Conservation (phyloP, 768 basidiomycete species). For the Tephrocybe sp. region DNA sequence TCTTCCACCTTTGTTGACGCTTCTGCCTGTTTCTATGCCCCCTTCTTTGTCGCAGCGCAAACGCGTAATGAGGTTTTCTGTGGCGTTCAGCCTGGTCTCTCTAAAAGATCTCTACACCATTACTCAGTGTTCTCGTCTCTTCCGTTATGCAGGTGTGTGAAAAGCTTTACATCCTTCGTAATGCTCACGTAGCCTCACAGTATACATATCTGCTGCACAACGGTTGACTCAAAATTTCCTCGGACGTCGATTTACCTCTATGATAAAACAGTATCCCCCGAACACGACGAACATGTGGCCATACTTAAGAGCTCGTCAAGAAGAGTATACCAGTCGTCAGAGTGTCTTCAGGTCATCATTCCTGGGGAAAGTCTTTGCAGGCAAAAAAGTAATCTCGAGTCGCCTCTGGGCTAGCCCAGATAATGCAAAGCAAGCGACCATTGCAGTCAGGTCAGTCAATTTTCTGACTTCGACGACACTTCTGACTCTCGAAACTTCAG, state of each 20-base stretch:
- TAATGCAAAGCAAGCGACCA: conserved; percentile 50
- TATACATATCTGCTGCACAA: conserved; percentile 59
- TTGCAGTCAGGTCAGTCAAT: conserved; percentile 62
- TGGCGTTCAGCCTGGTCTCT: conserved; percentile 52
- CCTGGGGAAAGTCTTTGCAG: conserved; percentile 39
- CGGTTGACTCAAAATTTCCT: conserved; percentile 46
- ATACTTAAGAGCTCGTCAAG: conserved; percentile 54
- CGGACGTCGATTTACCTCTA: conserved; percentile 45
- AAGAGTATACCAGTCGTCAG: conserved; percentile 40
- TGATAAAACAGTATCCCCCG: conserved; percentile 38
- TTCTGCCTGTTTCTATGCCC: conserved; percentile 52
- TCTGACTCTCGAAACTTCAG: conserved; percentile 32
- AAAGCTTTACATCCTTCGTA: background rate
- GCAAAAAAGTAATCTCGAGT: conserved; percentile 35
- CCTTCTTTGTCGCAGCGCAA: conserved; percentile 61
- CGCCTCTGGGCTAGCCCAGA: conserved; percentile 63
- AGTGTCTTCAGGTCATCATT: conserved; percentile 49
- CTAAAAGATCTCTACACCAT: conserved; percentile 44
- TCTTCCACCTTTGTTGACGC: conserved; percentile 15
- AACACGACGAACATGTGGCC: conserved; percentile 72
- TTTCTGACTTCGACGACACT: background rate
- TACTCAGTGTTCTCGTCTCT: conserved; percentile 53
- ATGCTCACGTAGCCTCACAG: conserved; percentile 33
- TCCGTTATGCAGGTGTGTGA: conserved; percentile 61
- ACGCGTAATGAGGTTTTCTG: conserved; percentile 48